Evolutionary conservation across 2,329 filamentous ascomycete genomes (phyloP).

Genomic region (Seiridium unicorne): DNA sequence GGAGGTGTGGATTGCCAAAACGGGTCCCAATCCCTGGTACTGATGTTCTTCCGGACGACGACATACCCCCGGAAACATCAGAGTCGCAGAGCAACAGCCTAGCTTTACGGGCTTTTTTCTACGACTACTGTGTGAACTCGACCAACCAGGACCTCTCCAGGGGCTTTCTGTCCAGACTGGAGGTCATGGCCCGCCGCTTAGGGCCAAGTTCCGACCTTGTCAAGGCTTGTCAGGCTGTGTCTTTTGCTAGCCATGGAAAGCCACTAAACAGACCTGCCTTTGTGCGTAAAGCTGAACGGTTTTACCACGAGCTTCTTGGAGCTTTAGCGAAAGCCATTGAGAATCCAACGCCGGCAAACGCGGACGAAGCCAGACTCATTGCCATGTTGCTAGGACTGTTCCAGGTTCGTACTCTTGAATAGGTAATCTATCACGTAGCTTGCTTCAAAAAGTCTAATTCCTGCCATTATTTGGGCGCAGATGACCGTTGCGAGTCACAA

Average conservation of each 20-base stretch:
- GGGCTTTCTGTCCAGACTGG: slow-evolving; percentile 17
- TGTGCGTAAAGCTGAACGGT: slow-evolving; percentile 7
- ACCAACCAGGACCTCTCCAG: slow-evolving; percentile 15
- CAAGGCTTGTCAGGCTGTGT: slow-evolving; percentile 18
- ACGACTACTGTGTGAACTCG: slow-evolving; percentile 18
- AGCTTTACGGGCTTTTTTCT: slow-evolving; percentile 18
- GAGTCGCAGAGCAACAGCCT: slow-evolving; percentile 13
- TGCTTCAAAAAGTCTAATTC: too few species aligned
- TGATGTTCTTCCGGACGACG: slow-evolving; percentile 15
- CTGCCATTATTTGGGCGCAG: neutral
- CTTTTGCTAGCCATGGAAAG: slow-evolving; percentile 17
- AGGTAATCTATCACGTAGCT: too few species aligned
- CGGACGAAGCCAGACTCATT: slow-evolving; percentile 12
- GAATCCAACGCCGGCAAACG: slow-evolving; percentile 1
- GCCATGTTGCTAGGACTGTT: slow-evolving; percentile 20
- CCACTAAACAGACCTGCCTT: slow-evolving; percentile 14
- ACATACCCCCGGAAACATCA: slow-evolving; percentile 12
- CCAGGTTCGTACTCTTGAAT: slow-evolving; percentile 10
- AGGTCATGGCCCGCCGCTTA: slow-evolving; percentile 10
- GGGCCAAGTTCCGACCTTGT: slow-evolving; percentile 16
- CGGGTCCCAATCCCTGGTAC: slow-evolving; percentile 16
- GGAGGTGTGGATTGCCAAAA: slow-evolving; percentile 18
- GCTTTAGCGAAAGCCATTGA: slow-evolving; percentile 14
- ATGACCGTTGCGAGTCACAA: slow-evolving; percentile 13
- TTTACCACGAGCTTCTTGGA: slow-evolving; percentile 16